Evolutionary conservation across 345 rosid species (phyloP).

Genomic region (Salix brachista): DNA sequence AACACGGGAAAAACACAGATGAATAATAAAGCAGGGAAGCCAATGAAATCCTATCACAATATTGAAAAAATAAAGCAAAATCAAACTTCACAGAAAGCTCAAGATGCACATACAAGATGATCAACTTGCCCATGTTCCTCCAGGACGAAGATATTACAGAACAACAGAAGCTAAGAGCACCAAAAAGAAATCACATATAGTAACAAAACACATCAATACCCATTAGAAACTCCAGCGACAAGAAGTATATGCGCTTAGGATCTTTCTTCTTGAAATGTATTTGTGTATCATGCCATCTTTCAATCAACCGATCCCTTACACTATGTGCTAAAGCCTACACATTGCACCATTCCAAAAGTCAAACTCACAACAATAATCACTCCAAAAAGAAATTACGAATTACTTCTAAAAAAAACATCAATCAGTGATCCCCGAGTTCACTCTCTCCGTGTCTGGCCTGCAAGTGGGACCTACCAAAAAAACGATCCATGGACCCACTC

Average conservation of each 20-base stretch:
- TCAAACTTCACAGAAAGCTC: background rate
- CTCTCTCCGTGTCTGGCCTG: too few relatives aligned
- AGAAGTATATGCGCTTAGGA: constrained; percentile 47
- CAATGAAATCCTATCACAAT: background rate
- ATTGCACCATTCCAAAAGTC: background rate
- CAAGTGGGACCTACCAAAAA: too few relatives aligned
- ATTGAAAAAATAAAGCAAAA: background rate
- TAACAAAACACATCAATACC: constrained; percentile 23
- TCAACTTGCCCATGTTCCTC: too few relatives aligned
- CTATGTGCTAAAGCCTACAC: constrained; percentile 42
- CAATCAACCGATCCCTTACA: constrained; percentile 47
- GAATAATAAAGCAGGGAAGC: background rate
- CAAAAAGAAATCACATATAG: background rate
- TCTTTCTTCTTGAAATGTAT: constrained; percentile 40
- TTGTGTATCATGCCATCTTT: constrained; percentile 50
- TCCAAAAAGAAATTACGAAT: background rate
- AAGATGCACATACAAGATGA: too few relatives aligned
- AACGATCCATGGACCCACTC: too few relatives aligned
- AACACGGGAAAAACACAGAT: background rate
- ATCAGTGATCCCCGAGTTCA: too few relatives aligned
- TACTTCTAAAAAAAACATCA: too few relatives aligned
- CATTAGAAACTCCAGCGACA: constrained; percentile 51
- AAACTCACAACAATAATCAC: background rate
- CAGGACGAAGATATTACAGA: background rate
- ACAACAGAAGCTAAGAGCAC: background rate